A percentile compares a stretch with the other conserved stretches of the same genome.
Conservation (phyloP, 306 rosid genomes). For the Comarum palustre region DNA sequence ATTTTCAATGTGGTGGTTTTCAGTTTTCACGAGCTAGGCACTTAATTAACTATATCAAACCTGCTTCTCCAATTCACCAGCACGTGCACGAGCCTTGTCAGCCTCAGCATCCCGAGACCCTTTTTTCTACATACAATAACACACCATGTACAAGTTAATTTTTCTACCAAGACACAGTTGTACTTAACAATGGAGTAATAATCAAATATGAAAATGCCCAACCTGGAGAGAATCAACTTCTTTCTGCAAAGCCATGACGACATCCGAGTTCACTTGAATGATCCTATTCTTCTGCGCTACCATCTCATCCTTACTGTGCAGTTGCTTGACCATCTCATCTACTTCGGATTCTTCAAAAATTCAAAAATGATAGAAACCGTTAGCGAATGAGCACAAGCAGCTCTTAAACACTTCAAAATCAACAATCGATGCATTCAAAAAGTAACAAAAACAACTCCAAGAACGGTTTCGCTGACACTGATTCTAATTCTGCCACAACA, state of each 20-base stretch:
- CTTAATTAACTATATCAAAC: constrained; percentile 35
- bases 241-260: constrained; percentile 52
- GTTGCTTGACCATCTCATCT: constrained; percentile 47
- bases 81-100: constrained; percentile 83
- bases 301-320: constrained; percentile 53
- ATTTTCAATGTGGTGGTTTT: constrained; percentile 14
- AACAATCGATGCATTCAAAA: neutral
- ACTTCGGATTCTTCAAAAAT: constrained; percentile 53
- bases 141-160: neutral
- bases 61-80: constrained; percentile 79
- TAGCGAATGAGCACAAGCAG: constrained; percentile 26
- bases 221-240: constrained; percentile 84
- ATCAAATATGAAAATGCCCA: constrained; percentile 12
- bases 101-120: constrained; percentile 55
- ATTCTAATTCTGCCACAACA: neutral
- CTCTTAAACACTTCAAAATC: constrained; percentile 9
- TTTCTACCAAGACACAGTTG: neutral
- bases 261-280: constrained; percentile 42
- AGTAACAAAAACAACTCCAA: neutral
- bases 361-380: constrained; percentile 23
- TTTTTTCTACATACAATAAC: constrained; percentile 48
- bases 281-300: constrained; percentile 58
- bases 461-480: neutral
- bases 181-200: neutral
- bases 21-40: neutral